Base-by-base conservation (phyloP, 2,329 filamentous ascomycete genomes). In the Nakataea oryzae region DNA sequence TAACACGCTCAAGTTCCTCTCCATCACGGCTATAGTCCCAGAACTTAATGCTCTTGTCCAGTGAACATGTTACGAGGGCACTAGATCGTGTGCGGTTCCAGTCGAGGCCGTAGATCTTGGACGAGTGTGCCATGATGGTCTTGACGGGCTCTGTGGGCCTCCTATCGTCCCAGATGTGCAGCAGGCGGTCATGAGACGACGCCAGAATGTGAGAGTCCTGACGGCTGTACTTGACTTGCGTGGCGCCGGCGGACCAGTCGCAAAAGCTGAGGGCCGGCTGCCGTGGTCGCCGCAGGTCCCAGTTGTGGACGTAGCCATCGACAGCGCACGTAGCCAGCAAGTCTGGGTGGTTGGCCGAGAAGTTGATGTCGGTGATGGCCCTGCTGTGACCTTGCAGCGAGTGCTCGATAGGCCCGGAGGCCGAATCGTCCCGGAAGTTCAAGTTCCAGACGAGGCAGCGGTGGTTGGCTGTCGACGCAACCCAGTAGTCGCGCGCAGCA, bases 331-430 rank as follows among this genome's bases (percentile, higher is more conserved):
- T 96, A 12, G 92, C 90, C 21, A 97, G 83, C 56, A 93, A 80
- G 70, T 97, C 93, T 0, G 92, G 91, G 70, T 97, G 90, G 68
- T 96, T 91, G 6, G 93, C 92, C 0, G 91, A 96, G 74, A 96
- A 97, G 73, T 97, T 97, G 73, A 97, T 92, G 72, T 97, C 93
- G 9, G 93, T 97, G 67, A 97, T 97, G 65, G 93, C 92, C 66
- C 93, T 84, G 57, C 86, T 90, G 73, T 75, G 93, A 2, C 88
- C 91, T 69, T 96, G 89, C 17, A 97, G 81, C 14, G 91, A 93
- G 73, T 93, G 89, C 73, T 97, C 91, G 65, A 97, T 92, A 54
- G 86, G 84, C 2, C 85, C 85, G 8, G 82, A 80, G 29, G 78
- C 77, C 0, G 89, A 90, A 68, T 93, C 90, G 67, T 91, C 87